Conservation (phyloP, 2,329 filamentous ascomycete genomes). For the Alternaria brassicicola region DNA sequence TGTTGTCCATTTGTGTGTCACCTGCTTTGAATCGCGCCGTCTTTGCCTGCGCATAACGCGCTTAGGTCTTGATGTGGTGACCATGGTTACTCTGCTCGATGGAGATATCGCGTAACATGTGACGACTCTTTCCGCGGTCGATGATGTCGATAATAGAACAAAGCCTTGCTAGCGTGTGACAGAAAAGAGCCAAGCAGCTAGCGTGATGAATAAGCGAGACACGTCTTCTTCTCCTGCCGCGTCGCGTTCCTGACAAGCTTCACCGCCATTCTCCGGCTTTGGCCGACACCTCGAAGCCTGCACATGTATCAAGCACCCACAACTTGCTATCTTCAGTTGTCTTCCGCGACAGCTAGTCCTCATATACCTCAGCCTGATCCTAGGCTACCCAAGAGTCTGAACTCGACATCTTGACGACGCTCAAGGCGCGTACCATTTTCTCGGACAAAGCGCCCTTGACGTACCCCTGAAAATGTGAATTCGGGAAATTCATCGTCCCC, state of each 20-base stretch:
- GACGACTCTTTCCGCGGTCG: too few species aligned
- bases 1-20: neutral
- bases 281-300: neutral
- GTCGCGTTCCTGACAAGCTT: neutral
- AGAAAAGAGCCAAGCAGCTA: neutral
- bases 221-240: neutral
- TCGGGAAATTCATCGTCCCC: neutral
- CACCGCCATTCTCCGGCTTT: neutral
- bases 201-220: neutral
- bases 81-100: neutral
- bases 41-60: neutral
- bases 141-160: too few species aligned
- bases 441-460: neutral
- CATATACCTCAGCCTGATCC: neutral
- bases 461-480: neutral
- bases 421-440: neutral
- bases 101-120: neutral
- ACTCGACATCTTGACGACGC: neutral
- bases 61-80: too few species aligned
- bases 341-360: neutral
- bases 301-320: neutral
- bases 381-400: neutral
- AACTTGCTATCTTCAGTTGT: neutral
- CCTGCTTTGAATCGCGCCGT: neutral
- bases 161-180: neutral